Evolutionary conservation across 164 flowering plant genomes (phyloP).

Genomic region (Paratinospora sagittata): DNA sequence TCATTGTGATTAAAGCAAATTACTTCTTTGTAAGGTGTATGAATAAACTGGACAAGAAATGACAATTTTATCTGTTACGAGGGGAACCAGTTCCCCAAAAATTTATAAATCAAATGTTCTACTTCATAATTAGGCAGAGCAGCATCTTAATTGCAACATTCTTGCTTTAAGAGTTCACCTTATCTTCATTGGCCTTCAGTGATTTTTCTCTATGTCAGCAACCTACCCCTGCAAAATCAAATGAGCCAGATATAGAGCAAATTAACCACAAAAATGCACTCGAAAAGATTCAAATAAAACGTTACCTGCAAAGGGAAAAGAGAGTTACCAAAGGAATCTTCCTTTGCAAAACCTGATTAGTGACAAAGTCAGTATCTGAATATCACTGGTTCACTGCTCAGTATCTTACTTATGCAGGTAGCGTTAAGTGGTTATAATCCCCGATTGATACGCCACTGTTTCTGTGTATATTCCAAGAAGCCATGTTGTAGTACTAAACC

Average conservation of each 20-base stretch:
- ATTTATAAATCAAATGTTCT: background rate
- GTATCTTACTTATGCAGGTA: background rate
- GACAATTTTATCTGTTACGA: background rate
- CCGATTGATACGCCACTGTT: background rate
- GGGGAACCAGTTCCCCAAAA: background rate
- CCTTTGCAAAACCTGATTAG: background rate
- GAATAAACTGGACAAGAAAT: background rate
- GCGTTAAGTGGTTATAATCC: background rate
- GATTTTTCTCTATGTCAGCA: background rate
- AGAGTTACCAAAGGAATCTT: background rate
- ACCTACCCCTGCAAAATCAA: constrained; percentile 2
- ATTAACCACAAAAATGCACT: background rate
- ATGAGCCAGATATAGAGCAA: background rate
- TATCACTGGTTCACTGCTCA: background rate
- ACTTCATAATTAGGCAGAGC: background rate
- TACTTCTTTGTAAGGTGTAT: background rate
- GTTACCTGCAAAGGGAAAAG: background rate
- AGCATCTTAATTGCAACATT: background rate
- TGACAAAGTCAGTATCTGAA: background rate
- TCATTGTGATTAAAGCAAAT: no score
- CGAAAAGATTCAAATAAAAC: background rate
- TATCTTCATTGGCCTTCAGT: background rate
- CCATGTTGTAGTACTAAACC: constrained; percentile 23
- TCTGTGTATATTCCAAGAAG: background rate
- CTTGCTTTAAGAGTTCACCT: no score